These are phyloP conservation scores for Oryza coarctata DNA, from an alignment of 176 grass and related monocot species.

Conservation along the genomic window DNA sequence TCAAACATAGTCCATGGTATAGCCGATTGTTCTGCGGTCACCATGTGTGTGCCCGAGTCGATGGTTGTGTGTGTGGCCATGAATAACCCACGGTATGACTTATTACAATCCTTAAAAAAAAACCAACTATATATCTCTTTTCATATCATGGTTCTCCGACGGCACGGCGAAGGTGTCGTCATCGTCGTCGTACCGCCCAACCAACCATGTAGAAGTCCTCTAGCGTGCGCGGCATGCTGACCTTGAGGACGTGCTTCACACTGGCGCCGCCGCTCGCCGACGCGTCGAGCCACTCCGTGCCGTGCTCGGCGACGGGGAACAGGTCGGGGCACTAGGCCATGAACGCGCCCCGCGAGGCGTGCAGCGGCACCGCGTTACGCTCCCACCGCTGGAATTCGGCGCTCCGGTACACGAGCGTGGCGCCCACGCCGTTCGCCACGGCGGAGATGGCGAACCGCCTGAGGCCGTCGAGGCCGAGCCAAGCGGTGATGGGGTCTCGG, in stretches of 20 bases:
- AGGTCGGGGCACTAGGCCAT: conserved; percentile 77
- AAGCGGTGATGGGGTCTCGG: conserved; percentile 65
- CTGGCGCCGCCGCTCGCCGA: background rate
- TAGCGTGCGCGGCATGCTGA: conserved; percentile 36
- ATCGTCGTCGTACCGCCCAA: conserved; percentile 55
- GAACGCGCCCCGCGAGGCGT: conserved; percentile 4
- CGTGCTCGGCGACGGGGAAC: conserved; percentile 53
- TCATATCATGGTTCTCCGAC: no score
- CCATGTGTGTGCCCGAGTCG: no score
- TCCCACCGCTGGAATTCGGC: conserved; percentile 53
- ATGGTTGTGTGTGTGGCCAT: no score
- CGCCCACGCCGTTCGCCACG: conserved; percentile 26
- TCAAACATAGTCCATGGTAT: no score
- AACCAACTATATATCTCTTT: no score
- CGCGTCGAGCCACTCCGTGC: conserved; percentile 37
- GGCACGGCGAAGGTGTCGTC: conserved; percentile 37
- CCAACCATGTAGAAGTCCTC: conserved; percentile 67
- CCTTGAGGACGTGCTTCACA: conserved; percentile 61
- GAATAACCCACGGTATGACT: no score
- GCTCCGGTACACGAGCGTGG: conserved; percentile 51
- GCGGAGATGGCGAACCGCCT: conserved; percentile 55
- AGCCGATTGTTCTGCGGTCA: no score
- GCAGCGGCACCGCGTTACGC: conserved; percentile 37
- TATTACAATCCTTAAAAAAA: no score
- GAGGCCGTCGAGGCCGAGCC: conserved; percentile 58